phyloP scores from a whole-genome alignment of 1,284 basidiomycete genomes.

The Ustilago sp. region DNA sequence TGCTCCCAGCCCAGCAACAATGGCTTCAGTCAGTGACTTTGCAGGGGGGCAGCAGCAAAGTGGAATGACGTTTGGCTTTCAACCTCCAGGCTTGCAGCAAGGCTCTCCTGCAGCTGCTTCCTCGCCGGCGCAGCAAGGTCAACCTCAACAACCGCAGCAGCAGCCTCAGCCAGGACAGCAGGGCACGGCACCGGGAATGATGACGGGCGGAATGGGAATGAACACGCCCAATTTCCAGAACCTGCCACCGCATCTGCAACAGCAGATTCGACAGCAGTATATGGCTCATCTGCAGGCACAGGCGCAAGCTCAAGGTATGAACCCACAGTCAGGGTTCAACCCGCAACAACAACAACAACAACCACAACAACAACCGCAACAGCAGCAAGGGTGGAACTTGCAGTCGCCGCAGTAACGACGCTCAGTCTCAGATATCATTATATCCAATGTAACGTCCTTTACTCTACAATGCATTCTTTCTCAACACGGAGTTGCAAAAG shows the following conservation, averaged over 20 bases:
- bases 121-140: conserved; percentile 19
- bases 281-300: conserved; percentile 48
- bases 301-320: conserved; percentile 18
- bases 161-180: conserved; percentile 27
- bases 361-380: conserved; percentile 3
- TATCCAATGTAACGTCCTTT: conserved; percentile 1
- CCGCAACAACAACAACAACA: conserved; percentile 26
- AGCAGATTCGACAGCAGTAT: conserved; percentile 53
- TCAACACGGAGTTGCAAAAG: background rate
- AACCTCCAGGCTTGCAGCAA: conserved; percentile 28
- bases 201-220: conserved; percentile 15
- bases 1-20: conserved; percentile 26
- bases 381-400: conserved; percentile 35
- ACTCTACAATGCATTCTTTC: background rate
- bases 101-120: conserved; percentile 15
- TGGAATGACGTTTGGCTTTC: conserved; percentile 25
- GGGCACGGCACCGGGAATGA: conserved; percentile 10
- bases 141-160: conserved; percentile 8
- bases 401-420: conserved; percentile 28
- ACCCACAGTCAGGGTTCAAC: conserved; percentile 17
- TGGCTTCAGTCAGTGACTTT: conserved; percentile 25
- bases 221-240: conserved; percentile 44
- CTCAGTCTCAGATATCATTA: background rate
- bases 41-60: conserved; percentile 18
- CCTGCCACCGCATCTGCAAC: conserved; percentile 49